A percentile compares a stretch with the other conserved stretches of the same genome.
Evolutionary conservation across 2,329 filamentous ascomycete genomes (phyloP).

Genomic region (Venturia aucupariae): DNA sequence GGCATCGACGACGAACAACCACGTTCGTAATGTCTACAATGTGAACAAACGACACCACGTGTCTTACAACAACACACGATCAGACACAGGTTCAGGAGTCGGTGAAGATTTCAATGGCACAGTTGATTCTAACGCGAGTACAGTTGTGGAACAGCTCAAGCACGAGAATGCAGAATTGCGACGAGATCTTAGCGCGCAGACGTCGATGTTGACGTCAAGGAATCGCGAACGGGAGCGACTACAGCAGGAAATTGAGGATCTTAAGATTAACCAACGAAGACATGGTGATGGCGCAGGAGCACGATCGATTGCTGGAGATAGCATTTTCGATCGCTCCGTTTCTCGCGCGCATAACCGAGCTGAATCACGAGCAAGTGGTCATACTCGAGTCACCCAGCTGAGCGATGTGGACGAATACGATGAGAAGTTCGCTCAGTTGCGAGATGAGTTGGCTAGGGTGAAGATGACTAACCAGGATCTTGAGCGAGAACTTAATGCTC

Average conservation of each 20-base stretch:
- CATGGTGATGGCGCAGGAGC: conserved; percentile 35
- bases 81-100: conserved; percentile 21
- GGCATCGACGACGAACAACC: conserved; percentile 28
- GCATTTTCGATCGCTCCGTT: conserved; percentile 87
- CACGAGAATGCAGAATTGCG: conserved; percentile 89
- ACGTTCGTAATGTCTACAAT: conserved; percentile 29
- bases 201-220: conserved; percentile 91
- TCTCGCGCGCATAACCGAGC: conserved; percentile 71
- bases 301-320: conserved; percentile 63
- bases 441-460: conserved; percentile 77
- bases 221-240: conserved; percentile 91
- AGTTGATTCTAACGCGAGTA: conserved; percentile 31
- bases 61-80: conserved; percentile 9
- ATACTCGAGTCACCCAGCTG: conserved; percentile 53
- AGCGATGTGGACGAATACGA: conserved; percentile 82
- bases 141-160: conserved; percentile 76
- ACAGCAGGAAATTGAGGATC: conserved; percentile 93
- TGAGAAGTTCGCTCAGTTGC: conserved; percentile 68
- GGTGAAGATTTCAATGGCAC: conserved; percentile 26
- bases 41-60: conserved; percentile 30
- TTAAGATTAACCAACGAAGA: conserved; percentile 79
- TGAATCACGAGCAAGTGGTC: conserved; percentile 63
- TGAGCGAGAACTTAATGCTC: conserved; percentile 70
- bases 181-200: conserved; percentile 88
- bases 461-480: conserved; percentile 87